Conservation (phyloP, 495 filamentous ascomycete genomes). For the Podospora anserina region DNA sequence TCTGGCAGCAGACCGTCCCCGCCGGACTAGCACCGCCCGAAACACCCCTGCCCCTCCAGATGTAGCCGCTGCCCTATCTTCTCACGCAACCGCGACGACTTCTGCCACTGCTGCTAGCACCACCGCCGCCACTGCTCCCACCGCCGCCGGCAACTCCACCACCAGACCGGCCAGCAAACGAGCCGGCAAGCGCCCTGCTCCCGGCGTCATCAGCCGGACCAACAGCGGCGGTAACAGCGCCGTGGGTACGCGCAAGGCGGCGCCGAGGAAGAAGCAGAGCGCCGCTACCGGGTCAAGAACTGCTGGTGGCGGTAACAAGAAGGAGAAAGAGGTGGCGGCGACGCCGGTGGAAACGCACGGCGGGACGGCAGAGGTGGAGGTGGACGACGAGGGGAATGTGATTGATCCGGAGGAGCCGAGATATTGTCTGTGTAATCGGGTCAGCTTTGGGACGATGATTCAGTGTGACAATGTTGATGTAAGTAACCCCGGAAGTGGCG, state of each 20-base stretch:
- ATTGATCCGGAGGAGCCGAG: slow-evolving; percentile 84
- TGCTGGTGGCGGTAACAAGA: slow-evolving; percentile 26
- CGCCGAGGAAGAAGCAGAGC: slow-evolving; percentile 58
- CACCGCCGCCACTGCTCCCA: slow-evolving; percentile 1
- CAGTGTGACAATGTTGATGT: slow-evolving; percentile 88
- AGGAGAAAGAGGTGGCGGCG: slow-evolving; percentile 22
- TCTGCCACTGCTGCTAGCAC: neutral
- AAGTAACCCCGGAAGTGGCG: slow-evolving; percentile 39
- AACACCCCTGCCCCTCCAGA: slow-evolving; percentile 53
- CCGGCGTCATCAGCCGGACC: slow-evolving; percentile 66
- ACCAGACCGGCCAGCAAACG: slow-evolving; percentile 46
- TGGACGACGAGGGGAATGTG: slow-evolving; percentile 65
- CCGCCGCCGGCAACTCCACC: slow-evolving; percentile 1
- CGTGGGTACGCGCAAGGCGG: slow-evolving; percentile 75
- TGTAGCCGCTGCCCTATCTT: slow-evolving; percentile 3
- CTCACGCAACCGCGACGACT: neutral
- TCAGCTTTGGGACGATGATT: slow-evolving; percentile 94
- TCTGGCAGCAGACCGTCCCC: slow-evolving; percentile 50
- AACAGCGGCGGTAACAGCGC: slow-evolving; percentile 68
- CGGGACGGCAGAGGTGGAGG: slow-evolving; percentile 42
- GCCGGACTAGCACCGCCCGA: slow-evolving; percentile 54
- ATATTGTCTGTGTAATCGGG: slow-evolving; percentile 88
- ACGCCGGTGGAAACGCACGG: slow-evolving; percentile 1
- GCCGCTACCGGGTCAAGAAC: slow-evolving; percentile 29
- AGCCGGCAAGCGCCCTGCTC: slow-evolving; percentile 64